Evolutionary conservation across 345 rosid species (phyloP).

Genomic region (Reutealis trisperma): DNA sequence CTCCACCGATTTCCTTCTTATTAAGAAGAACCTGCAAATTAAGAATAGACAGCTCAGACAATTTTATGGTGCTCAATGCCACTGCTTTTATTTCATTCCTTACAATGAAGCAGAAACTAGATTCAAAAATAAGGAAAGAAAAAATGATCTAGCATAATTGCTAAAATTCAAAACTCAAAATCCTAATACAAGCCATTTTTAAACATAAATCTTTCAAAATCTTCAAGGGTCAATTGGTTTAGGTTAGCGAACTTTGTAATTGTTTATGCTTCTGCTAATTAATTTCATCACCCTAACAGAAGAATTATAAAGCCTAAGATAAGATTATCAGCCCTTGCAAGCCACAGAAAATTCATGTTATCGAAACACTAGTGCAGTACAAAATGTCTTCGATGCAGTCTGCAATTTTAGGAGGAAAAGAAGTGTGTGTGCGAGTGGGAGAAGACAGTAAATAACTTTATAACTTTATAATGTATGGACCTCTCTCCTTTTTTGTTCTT

Average conservation of each 20-base stretch:
- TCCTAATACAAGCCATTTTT: not conserved
- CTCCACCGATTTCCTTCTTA: conserved; percentile 76
- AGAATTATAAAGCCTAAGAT: too few relatives aligned
- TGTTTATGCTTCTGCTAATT: not conserved
- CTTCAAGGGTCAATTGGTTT: not conserved
- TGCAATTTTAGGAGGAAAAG: not conserved
- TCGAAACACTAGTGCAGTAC: not conserved
- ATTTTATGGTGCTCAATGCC: not conserved
- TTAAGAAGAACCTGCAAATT: conserved; percentile 67
- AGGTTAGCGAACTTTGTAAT: not conserved
- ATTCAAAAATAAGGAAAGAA: not conserved
- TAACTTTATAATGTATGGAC: too few relatives aligned
- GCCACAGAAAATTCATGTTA: not conserved
- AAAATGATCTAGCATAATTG: not conserved
- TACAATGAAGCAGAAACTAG: not conserved
- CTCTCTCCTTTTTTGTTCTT: not conserved
- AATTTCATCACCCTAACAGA: not conserved
- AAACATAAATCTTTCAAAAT: not conserved
- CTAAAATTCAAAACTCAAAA: not conserved
- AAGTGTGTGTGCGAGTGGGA: not conserved
- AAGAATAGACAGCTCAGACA: not conserved
- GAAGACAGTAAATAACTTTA: not conserved
- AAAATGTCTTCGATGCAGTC: not conserved
- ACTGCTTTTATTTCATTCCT: not conserved
- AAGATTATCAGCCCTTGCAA: not conserved